Conservation (phyloP, 352 stramenopile species). For the Elongisporangium undulatum region DNA sequence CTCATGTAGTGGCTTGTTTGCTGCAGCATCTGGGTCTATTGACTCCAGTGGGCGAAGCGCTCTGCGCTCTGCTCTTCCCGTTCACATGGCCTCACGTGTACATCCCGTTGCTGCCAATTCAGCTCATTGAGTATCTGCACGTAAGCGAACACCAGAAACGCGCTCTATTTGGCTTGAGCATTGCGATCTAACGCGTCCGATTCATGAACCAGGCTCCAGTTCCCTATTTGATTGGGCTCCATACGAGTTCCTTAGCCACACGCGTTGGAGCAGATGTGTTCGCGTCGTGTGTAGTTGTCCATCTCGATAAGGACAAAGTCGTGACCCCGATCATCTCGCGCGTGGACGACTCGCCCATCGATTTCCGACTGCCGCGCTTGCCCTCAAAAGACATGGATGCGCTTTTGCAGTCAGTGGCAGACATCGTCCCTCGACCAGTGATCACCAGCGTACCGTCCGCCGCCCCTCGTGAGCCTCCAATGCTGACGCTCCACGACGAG, state of each 20-base stretch:
- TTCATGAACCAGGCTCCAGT: constrained; percentile 48
- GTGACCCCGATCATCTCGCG: constrained; percentile 63
- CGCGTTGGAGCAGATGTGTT: constrained; percentile 70
- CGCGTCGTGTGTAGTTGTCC: constrained; percentile 74
- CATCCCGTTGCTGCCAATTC: constrained; percentile 77
- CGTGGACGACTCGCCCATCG: constrained; percentile 40
- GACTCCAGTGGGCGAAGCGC: constrained; percentile 73
- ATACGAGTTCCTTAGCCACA: constrained; percentile 78
- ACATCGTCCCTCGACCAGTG: constrained; percentile 38
- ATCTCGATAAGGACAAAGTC: constrained; percentile 83
- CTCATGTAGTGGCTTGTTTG: constrained; percentile 7
- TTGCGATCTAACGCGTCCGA: neutral
- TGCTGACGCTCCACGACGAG: constrained; percentile 15
- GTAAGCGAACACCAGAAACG: constrained; percentile 17
- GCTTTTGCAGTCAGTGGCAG: constrained; percentile 27
- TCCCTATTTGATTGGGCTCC: constrained; percentile 82
- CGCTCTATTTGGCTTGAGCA: constrained; percentile 1
- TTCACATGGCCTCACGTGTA: constrained; percentile 87
- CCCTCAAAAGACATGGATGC: constrained; percentile 38
- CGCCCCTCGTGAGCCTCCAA: neutral
- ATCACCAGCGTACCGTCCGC: constrained; percentile 3
- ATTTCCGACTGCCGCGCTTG: constrained; percentile 47
- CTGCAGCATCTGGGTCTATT: constrained; percentile 58
- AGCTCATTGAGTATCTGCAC: constrained; percentile 82
- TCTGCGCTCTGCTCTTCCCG: constrained; percentile 76